These are phyloP conservation scores for Fusarium continuum DNA, from an alignment of 2,329 filamentous ascomycete genomes.

Conservation along the genomic window DNA sequence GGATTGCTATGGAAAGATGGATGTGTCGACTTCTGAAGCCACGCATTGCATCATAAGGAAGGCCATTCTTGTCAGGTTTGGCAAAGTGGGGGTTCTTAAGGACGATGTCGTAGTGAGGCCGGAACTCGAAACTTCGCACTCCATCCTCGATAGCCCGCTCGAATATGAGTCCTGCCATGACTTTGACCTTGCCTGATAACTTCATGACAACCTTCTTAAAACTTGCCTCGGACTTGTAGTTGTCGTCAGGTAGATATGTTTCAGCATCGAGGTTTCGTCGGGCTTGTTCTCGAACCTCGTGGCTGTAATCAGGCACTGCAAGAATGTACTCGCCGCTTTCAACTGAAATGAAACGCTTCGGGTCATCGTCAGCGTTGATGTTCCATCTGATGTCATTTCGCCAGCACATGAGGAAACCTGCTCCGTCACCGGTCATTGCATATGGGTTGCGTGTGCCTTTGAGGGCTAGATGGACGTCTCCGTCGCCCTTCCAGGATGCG, in stretches of 20 bases:
- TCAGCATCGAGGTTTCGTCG: conserved; percentile 63
- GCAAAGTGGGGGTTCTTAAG: conserved; percentile 83
- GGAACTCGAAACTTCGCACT: conserved; percentile 84
- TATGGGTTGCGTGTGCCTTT: conserved; percentile 96
- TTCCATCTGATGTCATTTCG: conserved; percentile 91
- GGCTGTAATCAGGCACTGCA: conserved; percentile 91
- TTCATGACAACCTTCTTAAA: conserved; percentile 99
- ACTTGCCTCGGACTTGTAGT: conserved; percentile 75
- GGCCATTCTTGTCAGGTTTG: conserved; percentile 62
- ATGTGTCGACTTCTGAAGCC: conserved; percentile 98
- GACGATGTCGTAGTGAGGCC: conserved; percentile 89
- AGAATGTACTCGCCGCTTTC: conserved; percentile 95
- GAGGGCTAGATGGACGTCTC: conserved; percentile 90
- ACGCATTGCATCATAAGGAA: conserved; percentile 87
- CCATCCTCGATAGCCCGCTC: conserved; percentile 81
- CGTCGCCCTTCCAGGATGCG: conserved; percentile 92
- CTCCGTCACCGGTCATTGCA: conserved; percentile 88
- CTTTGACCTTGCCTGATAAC: conserved; percentile 93
- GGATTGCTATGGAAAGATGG: conserved; percentile 90
- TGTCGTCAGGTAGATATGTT: conserved; percentile 69
- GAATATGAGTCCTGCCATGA: conserved; percentile 90
- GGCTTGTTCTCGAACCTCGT: conserved; percentile 77
- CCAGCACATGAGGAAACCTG: conserved; percentile 99
- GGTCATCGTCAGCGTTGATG: conserved; percentile 85
- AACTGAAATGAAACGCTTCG: conserved; percentile 92